Evolutionary conservation across 257 asterid genomes (phyloP).

Genomic region (Thymus quinquecostatus): DNA sequence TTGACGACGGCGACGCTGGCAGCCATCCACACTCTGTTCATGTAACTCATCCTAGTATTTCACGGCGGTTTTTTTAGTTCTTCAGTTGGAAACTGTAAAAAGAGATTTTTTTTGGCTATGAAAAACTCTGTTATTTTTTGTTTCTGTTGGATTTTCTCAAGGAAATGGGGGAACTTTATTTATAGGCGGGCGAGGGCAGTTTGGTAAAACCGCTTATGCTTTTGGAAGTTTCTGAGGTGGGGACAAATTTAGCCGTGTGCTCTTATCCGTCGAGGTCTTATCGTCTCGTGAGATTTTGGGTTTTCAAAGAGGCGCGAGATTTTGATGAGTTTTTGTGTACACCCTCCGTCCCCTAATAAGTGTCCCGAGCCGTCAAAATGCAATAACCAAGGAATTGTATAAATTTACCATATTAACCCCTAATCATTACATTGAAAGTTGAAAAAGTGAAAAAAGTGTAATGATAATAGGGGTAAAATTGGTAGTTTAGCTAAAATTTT

Average conservation of each 20-base stretch:
- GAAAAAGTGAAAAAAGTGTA: too few relatives aligned
- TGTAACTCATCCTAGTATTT: conserved; percentile 38
- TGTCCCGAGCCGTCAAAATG: too few relatives aligned
- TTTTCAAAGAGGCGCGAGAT: too few relatives aligned
- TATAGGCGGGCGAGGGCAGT: conserved; percentile 21
- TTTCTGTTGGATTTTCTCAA: background rate
- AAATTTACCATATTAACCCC: too few relatives aligned
- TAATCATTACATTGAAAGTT: too few relatives aligned
- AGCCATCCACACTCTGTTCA: conserved; percentile 73
- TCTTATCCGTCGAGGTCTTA: background rate
- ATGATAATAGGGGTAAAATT: too few relatives aligned
- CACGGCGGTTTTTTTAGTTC: background rate
- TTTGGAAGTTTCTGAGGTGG: background rate
- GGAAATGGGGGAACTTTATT: background rate
- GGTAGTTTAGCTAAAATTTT: too few relatives aligned
- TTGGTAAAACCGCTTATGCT: background rate
- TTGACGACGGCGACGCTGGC: conserved; percentile 71
- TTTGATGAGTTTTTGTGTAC: too few relatives aligned
- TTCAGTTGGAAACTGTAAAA: background rate
- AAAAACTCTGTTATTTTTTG: background rate
- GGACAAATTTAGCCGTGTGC: background rate
- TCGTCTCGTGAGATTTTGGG: conserved; percentile 9
- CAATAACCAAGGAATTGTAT: too few relatives aligned
- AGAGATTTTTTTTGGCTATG: background rate
- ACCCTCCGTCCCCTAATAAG: too few relatives aligned